Conservation (phyloP, 768 basidiomycete genomes). For the Calocera cornea region DNA sequence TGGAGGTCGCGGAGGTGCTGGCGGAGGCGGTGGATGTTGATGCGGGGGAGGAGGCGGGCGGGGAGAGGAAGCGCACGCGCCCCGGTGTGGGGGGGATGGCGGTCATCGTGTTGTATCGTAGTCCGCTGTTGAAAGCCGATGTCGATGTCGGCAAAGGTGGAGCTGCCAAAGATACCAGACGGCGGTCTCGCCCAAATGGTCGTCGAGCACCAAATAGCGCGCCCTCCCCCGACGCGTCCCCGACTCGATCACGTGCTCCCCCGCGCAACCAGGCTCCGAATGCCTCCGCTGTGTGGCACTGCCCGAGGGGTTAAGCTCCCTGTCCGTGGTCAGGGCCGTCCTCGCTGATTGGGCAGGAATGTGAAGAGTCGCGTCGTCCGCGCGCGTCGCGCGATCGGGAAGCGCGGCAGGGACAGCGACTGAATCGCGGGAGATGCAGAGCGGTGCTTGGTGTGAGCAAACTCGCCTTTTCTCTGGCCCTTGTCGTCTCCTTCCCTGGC, state of each 20-base stretch:
- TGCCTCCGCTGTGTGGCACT: no score
- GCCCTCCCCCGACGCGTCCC: neutral
- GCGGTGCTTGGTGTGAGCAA: no score
- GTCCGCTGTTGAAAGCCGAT: neutral
- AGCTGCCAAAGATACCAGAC: no score
- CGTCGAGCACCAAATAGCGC: neutral
- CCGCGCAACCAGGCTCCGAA: no score
- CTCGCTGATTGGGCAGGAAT: neutral
- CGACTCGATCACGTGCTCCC: neutral
- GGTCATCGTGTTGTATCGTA: neutral
- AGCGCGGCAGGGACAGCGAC: no score
- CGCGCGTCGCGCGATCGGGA: no score
- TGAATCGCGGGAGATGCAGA: no score
- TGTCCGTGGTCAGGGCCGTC: neutral
- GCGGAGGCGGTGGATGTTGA: neutral
- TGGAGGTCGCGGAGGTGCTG: neutral
- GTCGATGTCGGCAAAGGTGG: neutral
- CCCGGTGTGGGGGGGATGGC: neutral
- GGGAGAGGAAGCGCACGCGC: neutral
- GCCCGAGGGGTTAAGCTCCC: no score
- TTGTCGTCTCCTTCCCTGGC: no score
- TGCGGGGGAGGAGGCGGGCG: neutral
- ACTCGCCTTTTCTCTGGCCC: neutral
- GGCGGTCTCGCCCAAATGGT: no score
- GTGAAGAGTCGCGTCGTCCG: neutral